phyloP scores from a whole-genome alignment of 257 asterid species.

The Solanum arcanum region DNA sequence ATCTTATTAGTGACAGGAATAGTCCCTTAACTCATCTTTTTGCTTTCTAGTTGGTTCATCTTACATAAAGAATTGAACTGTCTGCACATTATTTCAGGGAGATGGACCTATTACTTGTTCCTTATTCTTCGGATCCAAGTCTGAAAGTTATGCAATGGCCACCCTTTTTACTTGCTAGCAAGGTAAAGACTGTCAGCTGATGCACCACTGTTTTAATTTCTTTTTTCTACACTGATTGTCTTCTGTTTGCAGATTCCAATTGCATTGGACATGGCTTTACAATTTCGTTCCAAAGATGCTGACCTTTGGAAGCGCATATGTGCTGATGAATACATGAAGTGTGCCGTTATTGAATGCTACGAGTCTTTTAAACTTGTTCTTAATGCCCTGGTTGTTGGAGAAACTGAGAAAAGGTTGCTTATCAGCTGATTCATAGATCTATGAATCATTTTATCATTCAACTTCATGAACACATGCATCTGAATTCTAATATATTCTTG shows the following conservation, averaged over 20 bases:
- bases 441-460: background rate
- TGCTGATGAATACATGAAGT: conserved; percentile 84
- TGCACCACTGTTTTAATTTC: background rate
- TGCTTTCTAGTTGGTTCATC: conserved; percentile 1
- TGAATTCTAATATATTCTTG: background rate
- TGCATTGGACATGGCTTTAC: conserved; percentile 95
- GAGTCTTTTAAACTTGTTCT: conserved; percentile 82
- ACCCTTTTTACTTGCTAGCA: conserved; percentile 95
- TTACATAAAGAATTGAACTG: conserved; percentile 17
- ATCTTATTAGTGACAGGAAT: conserved; percentile 90
- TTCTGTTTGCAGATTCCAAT: conserved; percentile 66
- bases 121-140: conserved; percentile 88
- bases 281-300: conserved; percentile 78
- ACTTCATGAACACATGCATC: background rate
- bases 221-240: conserved; percentile 10
- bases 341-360: conserved; percentile 92
- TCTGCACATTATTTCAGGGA: conserved; percentile 52
- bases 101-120: conserved; percentile 98
- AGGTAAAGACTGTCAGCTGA: conserved; percentile 35
- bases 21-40: conserved; percentile 7
- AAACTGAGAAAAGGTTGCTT: conserved; percentile 79
- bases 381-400: conserved; percentile 64
- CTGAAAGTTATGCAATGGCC: conserved; percentile 92
- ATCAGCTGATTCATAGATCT: background rate
- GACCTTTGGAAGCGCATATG: conserved; percentile 94